Base-by-base conservation (phyloP, 1,284 basidiomycete genomes). In the Albatrellus sp. region DNA sequence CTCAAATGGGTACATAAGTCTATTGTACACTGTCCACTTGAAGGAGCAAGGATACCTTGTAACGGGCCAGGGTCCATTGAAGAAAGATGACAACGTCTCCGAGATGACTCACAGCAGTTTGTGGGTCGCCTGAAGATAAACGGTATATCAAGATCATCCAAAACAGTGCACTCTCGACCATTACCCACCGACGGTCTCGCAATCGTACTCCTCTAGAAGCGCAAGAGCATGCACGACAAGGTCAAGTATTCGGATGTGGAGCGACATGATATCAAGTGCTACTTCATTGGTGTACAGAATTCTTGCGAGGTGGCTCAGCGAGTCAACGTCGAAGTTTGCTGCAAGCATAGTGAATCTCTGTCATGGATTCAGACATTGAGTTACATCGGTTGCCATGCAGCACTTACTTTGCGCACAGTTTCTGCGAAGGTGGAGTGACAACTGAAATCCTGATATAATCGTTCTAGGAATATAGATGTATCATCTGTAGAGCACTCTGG, bases 1-100 rank as follows among this genome's bases (percentile, higher is more conserved):
- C 46, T 44, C n/a, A 47, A 37, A 29, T 20, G 13, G 12, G 13
- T 2, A 34, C 24, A 42, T 31, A 43, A 31, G 40, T 14, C 14
- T 9, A 42, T 10, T 32, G 29, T 19, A 35, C 8, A 31, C 4
- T 9, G 8, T 42, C 29, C n/a, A 33, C 9, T n/a, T 39, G 40
- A 43, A 12, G 48, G 29, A 34, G 8, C 20, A 29, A 44, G 29
- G 43, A 44, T 30, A 39, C 85, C 57, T 79, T 73, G 55, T 76
- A 88, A 43, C 77, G 73, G 19, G 68, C 67, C 24, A 80, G 57
- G 14, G 70, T 68, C 48, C 73, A 70, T 56, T 89, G 83, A 3
- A 77, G 57, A 53, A 89, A 85, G 33, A 88, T 56, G 19, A 87
- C 74, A 12, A 89, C 70, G 47, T 85, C 75, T 3, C 85, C 85